Percentiles rank a stretch among this genome's conserved stretches.
These are phyloP conservation scores for Pilatotrama ljubarskyi DNA, from an alignment of 768 basidiomycete species.

Conservation along the genomic window DNA sequence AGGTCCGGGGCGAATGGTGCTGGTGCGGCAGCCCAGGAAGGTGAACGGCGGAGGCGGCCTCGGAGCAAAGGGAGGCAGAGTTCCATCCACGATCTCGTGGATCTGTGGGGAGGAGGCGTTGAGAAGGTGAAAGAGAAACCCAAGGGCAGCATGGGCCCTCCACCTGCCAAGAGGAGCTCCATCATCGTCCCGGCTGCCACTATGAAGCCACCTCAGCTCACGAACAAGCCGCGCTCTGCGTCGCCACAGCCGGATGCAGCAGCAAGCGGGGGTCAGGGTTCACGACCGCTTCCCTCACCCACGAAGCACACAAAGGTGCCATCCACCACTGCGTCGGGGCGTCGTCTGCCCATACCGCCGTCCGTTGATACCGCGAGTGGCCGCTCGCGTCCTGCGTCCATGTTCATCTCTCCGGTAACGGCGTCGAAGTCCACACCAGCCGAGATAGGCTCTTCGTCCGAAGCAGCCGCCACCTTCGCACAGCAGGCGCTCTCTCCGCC, in stretches of 20 bases:
- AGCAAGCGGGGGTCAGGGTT: not conserved
- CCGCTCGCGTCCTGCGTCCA: constrained; percentile 77
- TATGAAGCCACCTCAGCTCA: constrained; percentile 21
- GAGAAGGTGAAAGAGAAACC: constrained; percentile 38
- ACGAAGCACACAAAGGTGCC: constrained; percentile 34
- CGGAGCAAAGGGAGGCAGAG: constrained; percentile 64
- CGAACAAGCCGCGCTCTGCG: constrained; percentile 14
- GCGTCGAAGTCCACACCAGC: constrained; percentile 42
- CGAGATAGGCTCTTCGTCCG: constrained; percentile 40
- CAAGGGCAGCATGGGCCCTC: constrained; percentile 6
- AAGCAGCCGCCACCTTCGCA: constrained; percentile 29
- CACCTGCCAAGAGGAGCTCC: constrained; percentile 22
- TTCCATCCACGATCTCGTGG: constrained; percentile 82
- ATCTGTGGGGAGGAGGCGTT: constrained; percentile 67
- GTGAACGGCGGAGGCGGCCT: constrained; percentile 30
- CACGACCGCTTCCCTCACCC: constrained; percentile 19
- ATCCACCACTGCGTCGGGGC: constrained; percentile 15
- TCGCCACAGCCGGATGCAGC: constrained; percentile 21
- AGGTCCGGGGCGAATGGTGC: not conserved
- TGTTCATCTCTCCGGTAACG: constrained; percentile 64
- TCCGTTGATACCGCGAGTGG: constrained; percentile 31
- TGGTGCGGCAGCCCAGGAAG: not conserved
- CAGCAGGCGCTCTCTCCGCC: constrained; percentile 39
- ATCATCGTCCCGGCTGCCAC: constrained; percentile 26
- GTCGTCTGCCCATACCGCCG: constrained; percentile 24